Evolutionary conservation across 2,329 filamentous ascomycete genomes (phyloP), one percentile per base, ranked within the genome.

Genomic region (Xylaria sp.): DNA sequence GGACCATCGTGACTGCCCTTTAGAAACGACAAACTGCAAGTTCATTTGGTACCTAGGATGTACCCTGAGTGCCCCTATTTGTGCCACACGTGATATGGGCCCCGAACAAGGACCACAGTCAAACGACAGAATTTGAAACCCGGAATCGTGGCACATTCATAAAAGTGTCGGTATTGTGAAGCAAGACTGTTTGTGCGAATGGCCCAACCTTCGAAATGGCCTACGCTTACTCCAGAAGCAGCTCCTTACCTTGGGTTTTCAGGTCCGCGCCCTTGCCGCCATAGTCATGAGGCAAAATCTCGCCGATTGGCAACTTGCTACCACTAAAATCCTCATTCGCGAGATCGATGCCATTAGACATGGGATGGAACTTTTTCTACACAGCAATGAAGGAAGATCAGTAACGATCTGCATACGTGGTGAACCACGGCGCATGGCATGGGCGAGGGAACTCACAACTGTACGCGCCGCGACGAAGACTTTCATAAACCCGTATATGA

Each of bases 401-500:
- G 47, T 5, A 19, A 52, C 11, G 8, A 6, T 11, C n/a, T n/a
- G 23, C 23, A 30, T 30, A 30, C 23, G 10, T 13, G 11, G n/a
- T 16, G 2, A 10, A 11, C 30, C n/a, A 50, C 7, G 30, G 10
- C n/a, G 7, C 7, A 37, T 9, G 19, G 18, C 9, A 51, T 8
- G 18, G 35, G 35, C 7, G 13, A 51, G 9, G 11, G n/a, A 50
- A 62, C 63, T 55, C 52, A 65, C 63, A 65, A 89, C 81, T 0
- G 89, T 92, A 70, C 88, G 87, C 54, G 85, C 80, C 35, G 87
- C 85, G 49, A 92, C 78, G 72, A 92, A 88, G 16, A 90, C 75
- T 78, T 91, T 92, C 78, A 92, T 87, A 57, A 87, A 81, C 18
- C 80, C 78, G 73, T 89, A 92, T 72, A 92, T 83, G 81, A 92